Evolutionary conservation across 2,329 filamentous ascomycete genomes (phyloP), one percentile per base, ranked within the genome.

Genomic region (Clathrospora elynae): DNA sequence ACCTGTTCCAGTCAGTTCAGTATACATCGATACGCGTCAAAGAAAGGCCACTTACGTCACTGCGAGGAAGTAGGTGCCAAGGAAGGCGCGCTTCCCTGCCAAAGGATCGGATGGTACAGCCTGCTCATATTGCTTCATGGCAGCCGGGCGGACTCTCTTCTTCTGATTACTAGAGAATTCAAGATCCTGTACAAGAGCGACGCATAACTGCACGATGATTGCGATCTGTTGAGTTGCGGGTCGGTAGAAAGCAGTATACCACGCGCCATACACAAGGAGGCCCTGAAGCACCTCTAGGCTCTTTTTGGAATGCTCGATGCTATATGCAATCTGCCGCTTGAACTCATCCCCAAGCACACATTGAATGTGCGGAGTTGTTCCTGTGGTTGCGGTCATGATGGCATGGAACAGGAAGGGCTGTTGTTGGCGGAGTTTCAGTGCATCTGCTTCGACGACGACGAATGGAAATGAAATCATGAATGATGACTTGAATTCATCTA

Each of bases 221-320:
- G 55, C 55, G 6, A 68, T 35, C 35, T 72, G 67, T 3, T 64
- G 62, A 26, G 59, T 61, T 10, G 60, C 53, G 4, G 49, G 48
- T 8, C 40, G 26, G 18, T 61, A 62, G 19, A 60, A 61, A 35
- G 65, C 62, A 33, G 66, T 67, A 39, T 72, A 52, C 69, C 70
- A 73, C 14, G 64, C 67, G 11, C 67, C 42, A 35, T 64, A 64
- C 0, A 74, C 53, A 10, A 73, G 49, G 5, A 73, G 40, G 2
- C 70, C 71, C 49, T 74, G 68, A 11, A 74, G 56, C 9, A 72
- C 53, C 24, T 72, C 72, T n/a, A 75, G 61, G 19, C 55, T 67
- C 16, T 68, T 59, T 6, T 68, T 56, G 2, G 62, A 62, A 5
- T 53, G 49, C 10, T 64, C 35, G 8, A 74, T 53, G 31, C 71